These are phyloP conservation scores for Geosmithia flava DNA, from an alignment of 2,329 filamentous ascomycete genomes.

Conservation along the genomic window DNA sequence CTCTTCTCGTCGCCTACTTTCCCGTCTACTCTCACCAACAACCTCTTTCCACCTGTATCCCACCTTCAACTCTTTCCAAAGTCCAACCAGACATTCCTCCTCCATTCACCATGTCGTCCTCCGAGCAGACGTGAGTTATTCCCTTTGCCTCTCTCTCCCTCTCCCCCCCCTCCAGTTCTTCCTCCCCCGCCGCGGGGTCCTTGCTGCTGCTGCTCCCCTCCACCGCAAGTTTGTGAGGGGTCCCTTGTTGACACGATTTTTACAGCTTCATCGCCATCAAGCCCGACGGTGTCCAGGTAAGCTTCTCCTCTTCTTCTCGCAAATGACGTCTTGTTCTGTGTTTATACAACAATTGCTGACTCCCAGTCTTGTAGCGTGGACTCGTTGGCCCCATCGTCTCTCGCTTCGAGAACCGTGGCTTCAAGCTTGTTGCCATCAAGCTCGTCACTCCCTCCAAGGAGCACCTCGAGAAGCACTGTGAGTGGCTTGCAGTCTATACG, in stretches of 20 bases:
- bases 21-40: constrained; percentile 10
- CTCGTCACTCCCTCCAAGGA: constrained; percentile 77
- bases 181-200: not conserved
- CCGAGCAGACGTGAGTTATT: constrained; percentile 74
- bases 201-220: constrained; percentile 1
- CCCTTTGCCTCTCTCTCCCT: constrained; percentile 12
- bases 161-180: constrained; percentile 2
- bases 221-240: constrained; percentile 3
- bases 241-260: constrained; percentile 6
- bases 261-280: constrained; percentile 99
- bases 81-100: constrained; percentile 11
- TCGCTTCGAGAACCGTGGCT: constrained; percentile 93
- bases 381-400: constrained; percentile 95
- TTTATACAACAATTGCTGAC: constrained; percentile 8
- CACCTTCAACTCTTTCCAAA: constrained; percentile 11
- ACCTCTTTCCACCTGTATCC: constrained; percentile 14
- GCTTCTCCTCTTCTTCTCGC: not conserved
- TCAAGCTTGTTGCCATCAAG: constrained; percentile 99
- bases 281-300: constrained; percentile 96
- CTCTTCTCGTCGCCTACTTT: constrained; percentile 19
- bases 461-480: constrained; percentile 95
- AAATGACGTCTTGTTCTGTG: not conserved
- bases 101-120: constrained; percentile 49
- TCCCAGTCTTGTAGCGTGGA: constrained; percentile 56
- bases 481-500: constrained; percentile 14